These are phyloP conservation scores for Moniliophthora roreri DNA, from an alignment of 1,284 basidiomycete species.

Conservation along the genomic window DNA sequence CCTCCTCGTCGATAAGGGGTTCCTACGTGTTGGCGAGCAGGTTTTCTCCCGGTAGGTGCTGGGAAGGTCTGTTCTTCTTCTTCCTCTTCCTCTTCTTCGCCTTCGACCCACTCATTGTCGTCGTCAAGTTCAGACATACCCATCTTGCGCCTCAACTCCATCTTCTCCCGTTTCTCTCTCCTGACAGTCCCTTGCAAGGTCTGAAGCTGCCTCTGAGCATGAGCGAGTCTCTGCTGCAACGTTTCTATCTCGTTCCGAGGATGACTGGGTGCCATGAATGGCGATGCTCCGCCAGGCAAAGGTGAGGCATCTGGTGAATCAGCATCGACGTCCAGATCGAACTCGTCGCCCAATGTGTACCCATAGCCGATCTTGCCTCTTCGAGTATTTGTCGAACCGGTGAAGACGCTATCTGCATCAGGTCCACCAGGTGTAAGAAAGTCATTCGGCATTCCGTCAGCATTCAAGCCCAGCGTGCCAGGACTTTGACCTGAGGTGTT, in stretches of 20 bases:
- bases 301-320: slow-evolving; percentile 72
- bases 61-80: slow-evolving; percentile 33
- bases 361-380: slow-evolving; percentile 19
- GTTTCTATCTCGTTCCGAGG: slow-evolving; percentile 79
- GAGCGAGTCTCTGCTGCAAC: slow-evolving; percentile 74
- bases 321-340: slow-evolving; percentile 41
- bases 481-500: not conserved
- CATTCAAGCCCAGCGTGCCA: not conserved
- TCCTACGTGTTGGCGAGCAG: not conserved
- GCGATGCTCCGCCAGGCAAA: slow-evolving; percentile 23
- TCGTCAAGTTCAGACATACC: slow-evolving; percentile 32
- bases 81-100: slow-evolving; percentile 38
- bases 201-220: slow-evolving; percentile 79
- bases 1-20: slow-evolving; percentile 28
- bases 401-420: slow-evolving; percentile 71
- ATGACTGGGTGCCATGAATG: slow-evolving; percentile 67
- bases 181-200: slow-evolving; percentile 77
- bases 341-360: slow-evolving; percentile 42
- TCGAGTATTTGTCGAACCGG: slow-evolving; percentile 62
- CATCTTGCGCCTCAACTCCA: slow-evolving; percentile 60
- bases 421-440: slow-evolving; percentile 59
- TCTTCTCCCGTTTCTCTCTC: slow-evolving; percentile 76
- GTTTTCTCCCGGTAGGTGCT: slow-evolving; percentile 1
- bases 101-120: slow-evolving; percentile 37
- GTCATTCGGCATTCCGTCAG: slow-evolving; percentile 35